Conservation (phyloP, 2,329 filamentous ascomycete genomes). For the Colletotrichum siamense region DNA sequence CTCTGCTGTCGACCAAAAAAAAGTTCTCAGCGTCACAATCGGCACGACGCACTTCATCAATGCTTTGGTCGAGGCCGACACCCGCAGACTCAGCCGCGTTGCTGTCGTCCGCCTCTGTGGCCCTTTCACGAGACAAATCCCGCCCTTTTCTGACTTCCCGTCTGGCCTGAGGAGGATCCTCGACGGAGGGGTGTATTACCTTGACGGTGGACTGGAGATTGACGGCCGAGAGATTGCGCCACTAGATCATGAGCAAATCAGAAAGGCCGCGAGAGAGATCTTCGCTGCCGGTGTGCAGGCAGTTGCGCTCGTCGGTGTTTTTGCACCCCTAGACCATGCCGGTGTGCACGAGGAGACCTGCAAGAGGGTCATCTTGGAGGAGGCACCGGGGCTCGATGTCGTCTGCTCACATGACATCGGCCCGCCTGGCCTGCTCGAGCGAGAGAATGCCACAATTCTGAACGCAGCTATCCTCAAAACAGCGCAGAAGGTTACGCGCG, state of each 20-base stretch:
- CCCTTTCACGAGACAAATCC: constrained; percentile 47
- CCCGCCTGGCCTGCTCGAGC: constrained; percentile 46
- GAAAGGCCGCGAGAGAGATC: constrained; percentile 35
- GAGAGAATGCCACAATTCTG: constrained; percentile 61
- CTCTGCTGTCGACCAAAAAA: constrained; percentile 39
- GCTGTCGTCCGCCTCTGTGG: constrained; percentile 52
- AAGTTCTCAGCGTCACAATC: constrained; percentile 53
- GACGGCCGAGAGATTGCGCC: constrained; percentile 50
- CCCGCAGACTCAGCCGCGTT: constrained; percentile 45
- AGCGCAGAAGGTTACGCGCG: constrained; percentile 49
- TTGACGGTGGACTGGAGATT: constrained; percentile 53
- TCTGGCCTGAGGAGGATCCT: constrained; percentile 43
- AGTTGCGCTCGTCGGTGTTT: constrained; percentile 50
- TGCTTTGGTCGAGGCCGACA: constrained; percentile 51
- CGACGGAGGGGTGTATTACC: constrained; percentile 43
- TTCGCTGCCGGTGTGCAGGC: constrained; percentile 37
- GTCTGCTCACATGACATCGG: constrained; percentile 51
- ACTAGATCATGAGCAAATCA: constrained; percentile 42
- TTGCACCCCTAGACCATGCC: constrained; percentile 49
- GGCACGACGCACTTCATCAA: constrained; percentile 58
- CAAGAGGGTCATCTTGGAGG: constrained; percentile 39
- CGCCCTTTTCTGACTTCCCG: constrained; percentile 53
- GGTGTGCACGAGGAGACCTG: constrained; percentile 48
- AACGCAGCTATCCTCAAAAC: constrained; percentile 57
- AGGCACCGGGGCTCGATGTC: constrained; percentile 38